phyloP scores from a whole-genome alignment of 2,329 filamentous ascomycete genomes.

The Cercospora janseana region DNA sequence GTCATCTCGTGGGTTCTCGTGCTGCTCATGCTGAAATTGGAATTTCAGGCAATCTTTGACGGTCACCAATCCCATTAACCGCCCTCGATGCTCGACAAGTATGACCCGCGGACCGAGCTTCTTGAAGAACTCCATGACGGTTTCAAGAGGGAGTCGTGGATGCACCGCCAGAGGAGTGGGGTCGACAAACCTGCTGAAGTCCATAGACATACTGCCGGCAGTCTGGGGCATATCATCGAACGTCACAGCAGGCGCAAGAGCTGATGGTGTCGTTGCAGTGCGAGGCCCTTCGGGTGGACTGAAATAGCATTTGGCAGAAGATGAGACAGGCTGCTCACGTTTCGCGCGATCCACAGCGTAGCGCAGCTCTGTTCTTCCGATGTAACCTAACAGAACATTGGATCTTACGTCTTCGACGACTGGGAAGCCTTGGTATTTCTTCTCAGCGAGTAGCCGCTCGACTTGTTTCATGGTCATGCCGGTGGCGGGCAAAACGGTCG shows the following conservation, averaged over 20 bases:
- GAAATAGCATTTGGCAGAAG: constrained; percentile 73
- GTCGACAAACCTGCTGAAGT: constrained; percentile 86
- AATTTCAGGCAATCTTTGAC: constrained; percentile 97
- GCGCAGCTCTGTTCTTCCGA: constrained; percentile 84
- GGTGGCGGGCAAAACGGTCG: constrained; percentile 69
- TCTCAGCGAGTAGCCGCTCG: constrained; percentile 71
- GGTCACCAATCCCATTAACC: constrained; percentile 80
- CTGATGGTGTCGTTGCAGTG: constrained; percentile 35
- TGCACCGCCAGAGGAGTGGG: constrained; percentile 87
- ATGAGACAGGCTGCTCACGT: constrained; percentile 63
- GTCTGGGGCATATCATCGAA: constrained; percentile 60
- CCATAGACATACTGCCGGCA: constrained; percentile 57
- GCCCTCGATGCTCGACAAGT: constrained; percentile 84
- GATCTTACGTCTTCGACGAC: constrained; percentile 72
- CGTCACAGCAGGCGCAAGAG: constrained; percentile 43
- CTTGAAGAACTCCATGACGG: constrained; percentile 97
- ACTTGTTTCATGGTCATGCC: constrained; percentile 75
- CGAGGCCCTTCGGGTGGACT: constrained; percentile 41
- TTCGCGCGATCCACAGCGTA: constrained; percentile 84
- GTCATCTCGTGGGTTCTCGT: constrained; percentile 68
- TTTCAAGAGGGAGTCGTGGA: constrained; percentile 86
- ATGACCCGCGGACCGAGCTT: constrained; percentile 96
- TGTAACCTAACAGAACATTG: constrained; percentile 81
- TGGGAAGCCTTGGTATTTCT: constrained; percentile 88
- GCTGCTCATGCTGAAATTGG: constrained; percentile 91